Evolutionary conservation across 2,329 filamentous ascomycete species (phyloP), one percentile per base, ranked within the genome.

Genomic region (Beauveria asiatica): DNA sequence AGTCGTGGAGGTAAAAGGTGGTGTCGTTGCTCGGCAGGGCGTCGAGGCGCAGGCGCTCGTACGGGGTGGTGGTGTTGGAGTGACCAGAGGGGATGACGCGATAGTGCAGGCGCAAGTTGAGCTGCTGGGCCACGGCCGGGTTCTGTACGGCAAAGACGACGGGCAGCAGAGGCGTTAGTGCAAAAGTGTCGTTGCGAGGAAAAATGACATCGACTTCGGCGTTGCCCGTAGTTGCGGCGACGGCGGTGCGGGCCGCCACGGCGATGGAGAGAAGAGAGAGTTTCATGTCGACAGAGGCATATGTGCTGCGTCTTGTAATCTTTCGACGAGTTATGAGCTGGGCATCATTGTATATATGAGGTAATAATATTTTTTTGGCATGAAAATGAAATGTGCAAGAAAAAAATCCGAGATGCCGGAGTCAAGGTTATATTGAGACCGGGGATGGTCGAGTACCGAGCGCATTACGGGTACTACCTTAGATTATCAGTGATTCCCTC

Each of bases 171-270:
- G 37, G 44, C 6, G 39, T 58, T 23, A 46, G 46, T 25, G 56
- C 46, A 50, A 58, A 58, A 5, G 56, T 58, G 30, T 44, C 56
- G 37, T 58, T 58, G 44, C 46, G 46, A 50, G 56, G 56, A 21
- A 58, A 58, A 6, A 58, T 42, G 21, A 58, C 56, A 33, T 58
- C 56, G 33, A 58, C 56, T 51, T 58, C 56, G 13, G 56, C 48
- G 37, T 42, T 50, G 33, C 56, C 56, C 33, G 30, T 44, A 27
- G 41, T 17, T 17, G 52, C 41, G 41, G 52, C 52, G 17, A 5
- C 5, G 41, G 52, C 41, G 39, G 23, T 13, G 37, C 21, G 23
- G 41, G 41, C 41, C 23, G 41, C 27, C 10, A 33, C 10, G 52
- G 17, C 52, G 10, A 55, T 5, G 13, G 41, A 10, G 19, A 45